Evolutionary conservation across 768 basidiomycete species (phyloP).

Genomic region (Leccinum barrowsii): DNA sequence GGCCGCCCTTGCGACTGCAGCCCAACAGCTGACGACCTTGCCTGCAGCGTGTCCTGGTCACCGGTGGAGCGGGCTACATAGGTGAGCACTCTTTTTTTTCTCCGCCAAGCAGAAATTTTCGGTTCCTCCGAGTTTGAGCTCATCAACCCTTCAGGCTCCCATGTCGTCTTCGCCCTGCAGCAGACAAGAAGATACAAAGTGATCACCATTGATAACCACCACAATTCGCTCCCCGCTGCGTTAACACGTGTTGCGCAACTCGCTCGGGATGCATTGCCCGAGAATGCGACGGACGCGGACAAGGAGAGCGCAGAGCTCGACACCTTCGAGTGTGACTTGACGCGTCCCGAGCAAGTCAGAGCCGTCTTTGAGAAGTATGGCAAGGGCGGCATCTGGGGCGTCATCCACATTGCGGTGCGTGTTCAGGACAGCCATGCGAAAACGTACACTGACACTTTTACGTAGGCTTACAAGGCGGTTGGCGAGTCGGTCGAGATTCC

Average conservation of each 20-base stretch:
- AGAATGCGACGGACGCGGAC: conserved; percentile 62
- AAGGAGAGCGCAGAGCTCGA: conserved; percentile 73
- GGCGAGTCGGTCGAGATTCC: conserved; percentile 95
- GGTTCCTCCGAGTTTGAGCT: conserved; percentile 4
- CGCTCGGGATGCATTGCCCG: conserved; percentile 68
- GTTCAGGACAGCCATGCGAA: not conserved
- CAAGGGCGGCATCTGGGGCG: conserved; percentile 93
- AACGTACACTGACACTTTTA: not conserved
- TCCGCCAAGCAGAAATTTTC: not conserved
- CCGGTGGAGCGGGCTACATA: conserved; percentile 88
- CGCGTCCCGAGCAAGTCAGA: conserved; percentile 64
- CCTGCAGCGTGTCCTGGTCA: conserved; percentile 60
- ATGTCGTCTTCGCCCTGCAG: conserved; percentile 84
- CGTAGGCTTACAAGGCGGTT: conserved; percentile 93
- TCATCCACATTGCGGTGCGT: conserved; percentile 90
- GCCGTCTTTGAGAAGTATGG: conserved; percentile 80
- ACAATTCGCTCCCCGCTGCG: conserved; percentile 82
- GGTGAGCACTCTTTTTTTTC: conserved; percentile 42
- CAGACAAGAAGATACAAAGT: conserved; percentile 88
- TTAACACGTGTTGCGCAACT: conserved; percentile 76
- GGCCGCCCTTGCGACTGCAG: conserved; percentile 1
- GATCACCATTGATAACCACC: conserved; percentile 91
- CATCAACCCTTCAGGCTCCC: conserved; percentile 62
- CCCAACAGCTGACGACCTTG: conserved; percentile 10
- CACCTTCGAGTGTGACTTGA: conserved; percentile 68